Conservation (phyloP, 192 early-diverging fungal species). For the Rhizophagus sp. region DNA sequence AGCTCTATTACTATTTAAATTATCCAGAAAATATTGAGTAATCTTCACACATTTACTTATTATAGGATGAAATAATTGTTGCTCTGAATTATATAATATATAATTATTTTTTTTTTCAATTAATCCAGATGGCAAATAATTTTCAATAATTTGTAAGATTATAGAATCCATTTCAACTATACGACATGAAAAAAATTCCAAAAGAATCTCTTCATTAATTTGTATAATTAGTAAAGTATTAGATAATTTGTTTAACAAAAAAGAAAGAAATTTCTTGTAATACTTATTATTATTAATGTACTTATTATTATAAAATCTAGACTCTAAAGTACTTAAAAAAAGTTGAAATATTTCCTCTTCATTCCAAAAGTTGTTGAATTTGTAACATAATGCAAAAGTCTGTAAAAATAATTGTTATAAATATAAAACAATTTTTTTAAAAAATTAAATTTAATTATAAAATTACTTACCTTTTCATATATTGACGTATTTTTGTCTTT, state of each 20-base stretch:
- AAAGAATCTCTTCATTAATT: not conserved
- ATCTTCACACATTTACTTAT: not conserved
- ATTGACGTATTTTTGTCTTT: not conserved
- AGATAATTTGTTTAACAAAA: not conserved
- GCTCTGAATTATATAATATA: not conserved
- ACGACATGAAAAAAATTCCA: not conserved
- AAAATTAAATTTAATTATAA: not conserved
- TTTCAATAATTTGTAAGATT: slow-evolving; percentile 7
- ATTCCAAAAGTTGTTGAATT: not conserved
- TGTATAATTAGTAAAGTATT: not conserved
- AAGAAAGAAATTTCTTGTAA: not conserved
- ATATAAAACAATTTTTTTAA: not conserved
- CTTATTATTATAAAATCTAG: not conserved
- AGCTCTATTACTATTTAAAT: slow-evolving; percentile 15
- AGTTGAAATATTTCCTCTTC: not conserved
- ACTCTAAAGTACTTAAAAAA: not conserved
- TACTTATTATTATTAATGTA: not conserved
- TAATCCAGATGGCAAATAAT: slow-evolving; percentile 18
- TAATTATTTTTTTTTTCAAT: not conserved
- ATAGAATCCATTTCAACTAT: slow-evolving; percentile 1
- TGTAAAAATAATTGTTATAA: not conserved
- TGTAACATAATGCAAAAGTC: not conserved
- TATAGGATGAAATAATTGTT: not conserved
- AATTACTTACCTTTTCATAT: not conserved
- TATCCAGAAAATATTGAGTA: slow-evolving; percentile 17